These are phyloP conservation scores for Dinochytrium kinnereticum DNA, from an alignment of 371 early-diverging fungal genomes.

Conservation along the genomic window DNA sequence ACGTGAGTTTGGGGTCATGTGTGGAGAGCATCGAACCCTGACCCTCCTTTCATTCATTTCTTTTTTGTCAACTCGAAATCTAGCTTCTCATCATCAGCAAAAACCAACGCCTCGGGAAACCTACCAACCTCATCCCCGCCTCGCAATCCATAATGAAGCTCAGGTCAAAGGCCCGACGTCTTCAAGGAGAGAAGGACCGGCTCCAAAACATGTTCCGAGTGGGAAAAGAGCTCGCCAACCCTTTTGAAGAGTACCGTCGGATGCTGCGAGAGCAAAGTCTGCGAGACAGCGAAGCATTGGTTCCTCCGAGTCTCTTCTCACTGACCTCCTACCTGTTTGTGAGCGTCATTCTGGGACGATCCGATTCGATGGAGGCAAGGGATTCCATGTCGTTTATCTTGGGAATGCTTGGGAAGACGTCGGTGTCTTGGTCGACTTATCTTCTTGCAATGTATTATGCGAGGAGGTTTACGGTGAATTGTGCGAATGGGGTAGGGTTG, in stretches of 20 bases:
- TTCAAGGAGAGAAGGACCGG: not conserved
- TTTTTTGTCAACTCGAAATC: no score
- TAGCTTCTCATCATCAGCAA: no score
- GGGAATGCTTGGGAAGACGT: constrained; percentile 3
- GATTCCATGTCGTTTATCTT: not conserved
- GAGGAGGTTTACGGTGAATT: not conserved
- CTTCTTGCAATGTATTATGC: not conserved
- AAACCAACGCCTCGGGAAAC: no score
- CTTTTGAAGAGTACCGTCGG: constrained; percentile 7
- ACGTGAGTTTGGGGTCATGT: no score
- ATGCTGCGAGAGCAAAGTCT: not conserved
- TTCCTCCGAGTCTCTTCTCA: not conserved
- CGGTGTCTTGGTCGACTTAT: constrained; percentile 8
- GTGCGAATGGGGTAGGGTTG: not conserved
- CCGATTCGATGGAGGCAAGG: not conserved
- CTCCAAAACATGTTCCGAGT: not conserved
- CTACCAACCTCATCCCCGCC: no score
- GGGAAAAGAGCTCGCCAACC: not conserved
- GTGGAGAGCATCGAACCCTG: no score
- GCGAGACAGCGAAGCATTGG: not conserved
- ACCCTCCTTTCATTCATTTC: no score
- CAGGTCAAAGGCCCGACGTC: no score
- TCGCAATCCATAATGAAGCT: no score
- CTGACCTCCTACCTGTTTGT: constrained; percentile 9
- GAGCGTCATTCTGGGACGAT: constrained; percentile 1